Base-by-base conservation (phyloP, 164 flowering plant genomes). In the Stephania japonica region DNA sequence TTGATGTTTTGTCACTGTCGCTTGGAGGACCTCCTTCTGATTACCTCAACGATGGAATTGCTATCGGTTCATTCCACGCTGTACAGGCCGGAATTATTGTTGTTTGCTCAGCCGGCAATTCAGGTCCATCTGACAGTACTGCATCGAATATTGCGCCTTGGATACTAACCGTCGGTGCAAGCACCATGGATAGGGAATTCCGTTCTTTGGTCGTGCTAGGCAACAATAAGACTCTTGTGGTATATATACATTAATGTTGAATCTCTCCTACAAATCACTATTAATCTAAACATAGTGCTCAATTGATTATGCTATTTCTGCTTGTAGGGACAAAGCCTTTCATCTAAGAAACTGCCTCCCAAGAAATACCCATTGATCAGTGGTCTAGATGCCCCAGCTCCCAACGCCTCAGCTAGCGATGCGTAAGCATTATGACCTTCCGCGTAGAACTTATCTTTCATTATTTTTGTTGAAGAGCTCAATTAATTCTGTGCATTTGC, bases 91-190 rank as follows among this genome's bases (percentile, higher is more conserved):
- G 90, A 8, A 73, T 90, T 5, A 65, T 71, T 9, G 89, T 89
- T 0, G 84, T 85, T 0, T 75, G 76, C 77, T 81, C 92, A 5
- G 91, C 85, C 0, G 92, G 88, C 7, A 90, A 90, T 66, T 24
- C 49, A 13, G 90, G 90, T 1, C 88, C 89, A 0, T 0, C 1
- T 0, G 61, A 61, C 1, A 84, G 80, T 11, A 74, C 85, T 16
- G 88, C 85, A 1, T 21, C 78, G 1, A 88, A 85, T 26, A 56
- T 79, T 26, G 66, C 91, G 0, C 91, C 94, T 0, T 88, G 95
- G 95, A 79, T 90, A 7, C 23, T 88, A 0, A 87, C 91, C 0
- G 90, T 90, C 14, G 95, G 80, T 8, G 95, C 95, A 2, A 88
- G 90, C 73, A 88, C 89, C 8, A 70, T 84, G 68, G 95, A 90